Evolutionary conservation across 2,329 filamentous ascomycete species (phyloP).

Genomic region (Verticillium longisporum): DNA sequence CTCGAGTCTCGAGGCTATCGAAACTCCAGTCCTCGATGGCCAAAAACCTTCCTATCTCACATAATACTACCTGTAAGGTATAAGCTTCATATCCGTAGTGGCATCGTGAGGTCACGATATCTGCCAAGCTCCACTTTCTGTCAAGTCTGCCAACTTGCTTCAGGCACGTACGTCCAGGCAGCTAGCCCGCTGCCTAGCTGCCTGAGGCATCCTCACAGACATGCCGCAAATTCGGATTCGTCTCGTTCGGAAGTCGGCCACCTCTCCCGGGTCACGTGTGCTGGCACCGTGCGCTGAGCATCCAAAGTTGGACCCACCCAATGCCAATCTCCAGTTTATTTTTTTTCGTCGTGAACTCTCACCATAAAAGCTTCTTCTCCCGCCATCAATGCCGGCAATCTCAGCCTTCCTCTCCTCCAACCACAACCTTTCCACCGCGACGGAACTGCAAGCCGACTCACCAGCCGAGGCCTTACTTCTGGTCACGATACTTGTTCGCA

Average conservation of each 20-base stretch:
- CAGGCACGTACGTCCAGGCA: too few species aligned
- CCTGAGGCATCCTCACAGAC: neutral
- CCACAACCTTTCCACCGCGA: neutral
- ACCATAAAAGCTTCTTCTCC: conserved; percentile 5
- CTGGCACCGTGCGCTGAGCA: neutral
- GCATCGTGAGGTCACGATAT: neutral
- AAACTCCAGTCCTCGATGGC: too few species aligned
- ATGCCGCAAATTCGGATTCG: too few species aligned
- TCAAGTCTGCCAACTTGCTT: neutral
- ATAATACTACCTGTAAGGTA: too few species aligned
- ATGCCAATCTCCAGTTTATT: neutral
- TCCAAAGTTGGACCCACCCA: neutral
- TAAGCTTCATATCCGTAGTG: too few species aligned
- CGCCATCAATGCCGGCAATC: conserved; percentile 4
- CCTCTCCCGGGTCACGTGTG: neutral
- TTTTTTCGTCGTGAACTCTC: conserved; percentile 15
- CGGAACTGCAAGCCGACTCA: neutral
- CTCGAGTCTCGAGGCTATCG: too few species aligned
- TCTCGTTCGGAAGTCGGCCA: neutral
- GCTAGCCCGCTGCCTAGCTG: neutral
- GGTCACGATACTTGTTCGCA: neutral
- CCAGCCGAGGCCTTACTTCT: neutral
- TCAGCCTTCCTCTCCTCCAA: conserved; percentile 3
- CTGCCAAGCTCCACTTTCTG: neutral
- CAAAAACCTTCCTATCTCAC: too few species aligned